Base-by-base conservation (phyloP, 495 filamentous ascomycete genomes). In the Margaritispora aquatica region DNA sequence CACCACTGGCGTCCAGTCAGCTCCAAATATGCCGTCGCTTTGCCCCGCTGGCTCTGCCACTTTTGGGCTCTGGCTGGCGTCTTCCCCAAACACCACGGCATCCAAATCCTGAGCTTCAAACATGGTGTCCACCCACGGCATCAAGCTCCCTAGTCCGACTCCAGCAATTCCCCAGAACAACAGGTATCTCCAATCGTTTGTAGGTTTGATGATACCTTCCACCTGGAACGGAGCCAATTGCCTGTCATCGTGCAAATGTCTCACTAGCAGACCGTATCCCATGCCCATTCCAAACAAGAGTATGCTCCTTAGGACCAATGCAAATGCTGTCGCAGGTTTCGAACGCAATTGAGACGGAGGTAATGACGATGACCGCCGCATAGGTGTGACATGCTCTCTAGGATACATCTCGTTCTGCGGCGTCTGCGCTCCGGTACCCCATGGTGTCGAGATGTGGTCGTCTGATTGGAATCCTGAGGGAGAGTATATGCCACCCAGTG, bases 401-500 rank as follows among this genome's bases (percentile, higher is more conserved):
- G 38, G 38, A 44, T 44, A 44, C 20, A 24, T 23, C 5, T 50
- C 15, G 22, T 24, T 41, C 11, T 15, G 26, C 51, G 86, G 86
- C 0, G 86, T 86, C 62, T 88, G 77, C 20, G 82, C 78, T 47
- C 89, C 89, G 1, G 83, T 88, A 31, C 86, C 88, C 86, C 87
- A 92, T 34, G 89, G 73, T 0, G 75, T 76, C 21, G 64, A 67
- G 19, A 70, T 63, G 38, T 74, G 70, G 26, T 74, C 68, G 29
- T 68, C 70, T 44, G 70, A 74, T 58, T 77, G 76, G 63, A 78
- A 80, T 58, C 76, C 81, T 2, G 82, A 83, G 15, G 86, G 88
- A 11, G 83, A 80, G 74, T 94, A 97, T 69, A 97, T 98, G 47
- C 94, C 94, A 63, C 85, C 88, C 0, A 97, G 82, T 0, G 94